Evolutionary conservation across 2,329 filamentous ascomycete genomes (phyloP), one percentile per base, ranked within the genome.

Genomic region (Diaporthe citri): DNA sequence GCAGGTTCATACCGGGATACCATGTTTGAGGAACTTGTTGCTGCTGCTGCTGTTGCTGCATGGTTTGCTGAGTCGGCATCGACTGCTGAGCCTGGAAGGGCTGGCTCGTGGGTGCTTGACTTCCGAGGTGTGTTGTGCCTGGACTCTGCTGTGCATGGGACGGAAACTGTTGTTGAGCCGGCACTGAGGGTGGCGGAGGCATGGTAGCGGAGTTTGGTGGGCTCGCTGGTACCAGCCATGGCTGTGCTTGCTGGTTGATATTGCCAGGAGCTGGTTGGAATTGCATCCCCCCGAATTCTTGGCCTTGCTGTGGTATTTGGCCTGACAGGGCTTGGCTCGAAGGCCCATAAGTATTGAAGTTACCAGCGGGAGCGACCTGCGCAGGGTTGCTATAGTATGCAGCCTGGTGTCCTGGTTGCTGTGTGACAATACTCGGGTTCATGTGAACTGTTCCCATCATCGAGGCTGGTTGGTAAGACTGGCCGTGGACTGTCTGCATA

Each of bases 31-130:
- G 15, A 28, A 3, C 8, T 13, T 46, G 57, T n/a, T 62, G 57
- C 34, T 60, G 56, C 34, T 60, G 34, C 55, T 36, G 57, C 36
- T 60, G 57, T 22, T 60, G 36, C 36, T 62, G 57, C 17, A 36
- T 59, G 34, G 39, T 8, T 5, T 46, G 39, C 4, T 62, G 59
- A 0, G n/a, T 0, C 8, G n/a, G 8, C 15, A 46, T 28, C 7
- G 7, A 10, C n/a, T 62, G 59, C 34, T 59, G 22, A 25, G 31
- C 4, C 10, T 59, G 34, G 12, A 15, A n/a, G 3, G 9, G 9
- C 56, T n/a, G 56, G 34, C 56, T 59, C 4, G 22, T 17, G 2
- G 17, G 34, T 8, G 4, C 2, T 8, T 13, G 56, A 3, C 22
- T 39, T 2, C 55, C 55, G 10, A n/a, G 31, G 2, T 39, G 31